Evolutionary conservation across 148 eudicot genomes (phyloP), one percentile per base, ranked within the genome.

Genomic region (Cornus suecica): DNA sequence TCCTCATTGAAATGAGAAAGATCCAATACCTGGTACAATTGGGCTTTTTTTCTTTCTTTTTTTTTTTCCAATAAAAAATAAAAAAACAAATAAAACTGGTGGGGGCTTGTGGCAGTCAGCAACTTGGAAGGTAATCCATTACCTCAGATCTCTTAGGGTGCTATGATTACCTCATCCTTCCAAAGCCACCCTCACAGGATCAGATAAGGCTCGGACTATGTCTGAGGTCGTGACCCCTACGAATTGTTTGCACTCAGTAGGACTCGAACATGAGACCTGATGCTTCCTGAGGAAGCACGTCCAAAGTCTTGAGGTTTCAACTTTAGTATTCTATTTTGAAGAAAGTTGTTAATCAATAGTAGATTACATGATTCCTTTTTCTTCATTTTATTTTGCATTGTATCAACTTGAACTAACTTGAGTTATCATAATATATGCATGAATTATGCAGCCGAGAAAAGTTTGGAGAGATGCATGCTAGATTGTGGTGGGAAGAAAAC

Each of bases 401-500:
- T 56, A 52, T 52, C 6, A 14, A 58, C 48, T 69, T 74, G 61
- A 23, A 14, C 32, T 69, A 29, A 64, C 29, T 60, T 69, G 30
- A 48, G 51, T 42, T 54, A n/a, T 31, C 51, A n/a, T 30, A 30
- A 26, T 60, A 60, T 45, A 30, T 70, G 51, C 18, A n/a, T 41
- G 3, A 27, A 26, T 45, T 5, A 60, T 82, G 83, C 98, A 95
- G 99, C 75, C 99, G 99, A 42, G 99, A 92, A 79, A 87, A 86
- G 72, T 95, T 89, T 73, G 99, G 93, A 61, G 99, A 95, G 81
- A 82, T 95, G 83, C 94, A 92, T 81, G 99, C 99, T 60, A 83
- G 94, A 73, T 77, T 92, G 24, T 95, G 99, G 99, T 95, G 99
- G 99, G 99, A 92, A 72, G 97, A 95, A 80, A 95, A 95, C 81